These are phyloP conservation scores for Agrocybe chaxingu DNA, from an alignment of 768 basidiomycete genomes.

Conservation along the genomic window DNA sequence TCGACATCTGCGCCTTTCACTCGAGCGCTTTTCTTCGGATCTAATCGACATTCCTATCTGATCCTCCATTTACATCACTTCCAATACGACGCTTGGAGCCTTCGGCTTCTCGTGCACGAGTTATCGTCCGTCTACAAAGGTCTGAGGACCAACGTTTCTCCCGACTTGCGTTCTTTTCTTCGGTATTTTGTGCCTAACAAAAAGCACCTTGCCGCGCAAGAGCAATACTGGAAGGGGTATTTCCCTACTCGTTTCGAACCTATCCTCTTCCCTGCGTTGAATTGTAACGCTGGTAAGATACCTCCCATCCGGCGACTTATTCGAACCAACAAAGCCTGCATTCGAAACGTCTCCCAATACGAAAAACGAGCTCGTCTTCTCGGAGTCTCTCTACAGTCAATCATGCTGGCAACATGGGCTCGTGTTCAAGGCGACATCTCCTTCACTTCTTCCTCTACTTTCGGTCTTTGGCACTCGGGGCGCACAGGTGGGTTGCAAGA, in stretches of 20 bases:
- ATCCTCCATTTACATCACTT: slow-evolving; percentile 41
- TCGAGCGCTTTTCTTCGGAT: slow-evolving; percentile 20
- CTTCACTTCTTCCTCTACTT: slow-evolving; percentile 25
- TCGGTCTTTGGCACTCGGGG: slow-evolving; percentile 48
- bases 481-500: slow-evolving; percentile 31
- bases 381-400: slow-evolving; percentile 33
- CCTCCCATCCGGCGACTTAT: slow-evolving; percentile 6
- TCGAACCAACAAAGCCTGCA: slow-evolving; percentile 8
- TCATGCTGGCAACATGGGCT: slow-evolving; percentile 44
- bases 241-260: slow-evolving; percentile 25
- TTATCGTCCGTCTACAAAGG: slow-evolving; percentile 32
- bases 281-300: neutral
- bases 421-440: slow-evolving; percentile 30
- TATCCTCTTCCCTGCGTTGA: slow-evolving; percentile 12
- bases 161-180: slow-evolving; percentile 26
- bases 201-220: slow-evolving; percentile 18
- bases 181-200: slow-evolving; percentile 17
- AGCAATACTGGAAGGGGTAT: slow-evolving; percentile 33
- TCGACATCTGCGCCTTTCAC: slow-evolving; percentile 18
- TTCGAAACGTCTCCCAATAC: slow-evolving; percentile 20
- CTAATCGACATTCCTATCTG: slow-evolving; percentile 18
- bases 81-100: slow-evolving; percentile 49
- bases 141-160: slow-evolving; percentile 15
- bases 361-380: slow-evolving; percentile 39
- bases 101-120: slow-evolving; percentile 36